These are phyloP conservation scores for Microcos paniculata DNA, from an alignment of 345 rosid species.

Conservation along the genomic window DNA sequence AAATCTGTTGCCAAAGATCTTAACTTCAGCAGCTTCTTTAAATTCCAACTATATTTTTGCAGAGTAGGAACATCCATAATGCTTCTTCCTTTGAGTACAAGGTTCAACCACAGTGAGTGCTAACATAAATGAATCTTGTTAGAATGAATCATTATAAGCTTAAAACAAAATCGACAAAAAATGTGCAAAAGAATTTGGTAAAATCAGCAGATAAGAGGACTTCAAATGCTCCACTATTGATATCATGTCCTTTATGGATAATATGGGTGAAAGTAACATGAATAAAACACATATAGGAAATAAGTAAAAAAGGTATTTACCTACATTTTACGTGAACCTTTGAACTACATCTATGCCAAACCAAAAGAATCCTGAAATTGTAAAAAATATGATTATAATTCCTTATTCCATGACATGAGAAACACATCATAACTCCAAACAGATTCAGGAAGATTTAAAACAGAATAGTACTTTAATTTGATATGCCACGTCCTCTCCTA, in stretches of 20 bases:
- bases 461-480: not conserved
- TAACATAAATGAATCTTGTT: not conserved
- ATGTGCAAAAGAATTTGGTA: not conserved
- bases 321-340: constrained; percentile 1
- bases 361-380: constrained; percentile 24
- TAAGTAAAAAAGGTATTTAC: not conserved
- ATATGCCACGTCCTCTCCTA: constrained; percentile 12
- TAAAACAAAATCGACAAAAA: not conserved
- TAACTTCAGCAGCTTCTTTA: too few relatives aligned
- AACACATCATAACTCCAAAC: not conserved
- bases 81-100: too few relatives aligned
- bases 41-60: too few relatives aligned
- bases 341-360: not conserved
- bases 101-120: not conserved
- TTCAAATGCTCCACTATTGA: not conserved
- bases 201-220: not conserved
- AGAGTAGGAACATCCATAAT: too few relatives aligned
- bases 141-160: not conserved
- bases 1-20: too few relatives aligned
- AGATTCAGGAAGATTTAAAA: not conserved
- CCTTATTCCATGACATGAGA: constrained; percentile 10
- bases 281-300: not conserved
- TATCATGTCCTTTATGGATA: not conserved
- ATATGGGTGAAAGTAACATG: not conserved
- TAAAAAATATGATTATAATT: constrained; percentile 6